Conservation (phyloP, 2,329 filamentous ascomycete species). For the Fonsecaea erecta region DNA sequence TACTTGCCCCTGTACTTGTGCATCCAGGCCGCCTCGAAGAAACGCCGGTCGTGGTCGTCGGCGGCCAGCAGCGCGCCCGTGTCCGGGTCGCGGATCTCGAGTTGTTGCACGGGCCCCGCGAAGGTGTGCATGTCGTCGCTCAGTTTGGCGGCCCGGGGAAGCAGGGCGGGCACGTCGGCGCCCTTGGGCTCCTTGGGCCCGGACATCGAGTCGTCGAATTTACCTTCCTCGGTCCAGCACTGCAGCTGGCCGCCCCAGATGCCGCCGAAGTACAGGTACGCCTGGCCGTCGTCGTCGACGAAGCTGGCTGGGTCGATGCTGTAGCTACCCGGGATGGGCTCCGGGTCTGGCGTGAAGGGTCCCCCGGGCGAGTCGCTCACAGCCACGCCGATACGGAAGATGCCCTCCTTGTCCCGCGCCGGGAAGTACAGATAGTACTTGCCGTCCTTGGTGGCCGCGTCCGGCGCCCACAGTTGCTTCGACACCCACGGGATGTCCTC, state of each 20-base stretch:
- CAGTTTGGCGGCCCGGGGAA: slow-evolving; percentile 69
- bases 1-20: slow-evolving; percentile 72
- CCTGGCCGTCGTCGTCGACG: slow-evolving; percentile 69
- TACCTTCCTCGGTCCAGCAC: slow-evolving; percentile 59
- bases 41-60: slow-evolving; percentile 73
- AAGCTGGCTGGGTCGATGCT: slow-evolving; percentile 78
- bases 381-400: slow-evolving; percentile 78
- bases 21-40: slow-evolving; percentile 82
- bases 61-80: slow-evolving; percentile 63
- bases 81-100: slow-evolving; percentile 67
- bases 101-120: slow-evolving; percentile 58
- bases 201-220: slow-evolving; percentile 61
- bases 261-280: slow-evolving; percentile 76
- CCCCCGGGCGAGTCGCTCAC: slow-evolving; percentile 67
- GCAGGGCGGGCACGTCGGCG: slow-evolving; percentile 61
- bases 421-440: slow-evolving; percentile 81
- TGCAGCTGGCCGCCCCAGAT: slow-evolving; percentile 82
- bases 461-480: slow-evolving; percentile 81
- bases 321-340: slow-evolving; percentile 70
- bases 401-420: slow-evolving; percentile 69
- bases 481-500: slow-evolving; percentile 75
- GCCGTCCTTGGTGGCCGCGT: slow-evolving; percentile 63
- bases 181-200: slow-evolving; percentile 65
- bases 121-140: slow-evolving; percentile 69
- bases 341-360: slow-evolving; percentile 69